Base-by-base conservation (phyloP, 352 stramenopile species). In the Phytopythium vexans region DNA sequence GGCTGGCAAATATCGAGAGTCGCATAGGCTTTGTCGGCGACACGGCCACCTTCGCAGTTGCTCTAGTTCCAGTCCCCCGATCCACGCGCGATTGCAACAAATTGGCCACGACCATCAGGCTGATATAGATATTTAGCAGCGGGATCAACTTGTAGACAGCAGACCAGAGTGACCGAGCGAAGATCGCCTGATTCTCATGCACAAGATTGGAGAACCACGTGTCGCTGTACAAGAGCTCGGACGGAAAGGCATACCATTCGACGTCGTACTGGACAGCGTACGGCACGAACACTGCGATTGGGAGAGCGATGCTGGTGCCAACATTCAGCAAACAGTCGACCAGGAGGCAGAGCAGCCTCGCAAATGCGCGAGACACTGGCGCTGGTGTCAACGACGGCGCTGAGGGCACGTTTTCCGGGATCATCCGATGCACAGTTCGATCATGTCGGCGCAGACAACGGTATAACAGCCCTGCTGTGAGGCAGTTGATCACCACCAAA, bases 161-260 rank as follows among this genome's bases (percentile, higher is more conserved):
- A 34, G 66, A 64, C n/a, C 62, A 56, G 27, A 60, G 43, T 11
- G 45, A 66, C 2, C 64, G 59, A 1, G 61, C 72, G 41, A 80
- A 70, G 6, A 82, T 41, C 39, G 66, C 60, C 39, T 70, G 68
- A 56, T 74, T 72, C 43, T 86, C 70, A 36, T 63, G 56, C 5
- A 83, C 58, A 31, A 83, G 59, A 41, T 75, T 83, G 1, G 51
- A 59, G 33, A 83, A 83, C 36, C 54, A 60, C 38, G 72, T 53
- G 33, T 83, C 74, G 21, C 63, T 62, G 48, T 83, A 86, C 0
- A 83, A 46, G 11, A 73, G 51, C 31, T 54, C 34, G 34, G 66
- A 49, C 10, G 68, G 52, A 37, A 86, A 83, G 8, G 60, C 58
- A 21, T 58, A 77, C 40, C 34, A 33, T 0, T 52, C 14, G 3